A percentile compares a stretch with the other conserved stretches of the same genome.
Evolutionary conservation across 306 rosid genomes (phyloP).

Genomic region (Pueraria montana): DNA sequence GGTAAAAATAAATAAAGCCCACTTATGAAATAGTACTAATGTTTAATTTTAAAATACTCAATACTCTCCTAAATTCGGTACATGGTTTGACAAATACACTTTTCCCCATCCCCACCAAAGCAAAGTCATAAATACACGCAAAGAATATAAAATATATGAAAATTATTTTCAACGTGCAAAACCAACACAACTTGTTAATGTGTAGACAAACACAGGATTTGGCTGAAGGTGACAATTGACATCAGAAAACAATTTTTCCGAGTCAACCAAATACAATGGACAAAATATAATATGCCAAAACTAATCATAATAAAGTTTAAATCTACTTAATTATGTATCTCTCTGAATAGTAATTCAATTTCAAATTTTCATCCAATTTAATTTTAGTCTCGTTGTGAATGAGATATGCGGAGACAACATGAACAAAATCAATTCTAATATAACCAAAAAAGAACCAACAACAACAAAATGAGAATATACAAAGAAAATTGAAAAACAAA

Average conservation of each 20-base stretch:
- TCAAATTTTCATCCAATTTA: background rate
- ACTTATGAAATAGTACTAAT: no score
- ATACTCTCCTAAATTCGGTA: no score
- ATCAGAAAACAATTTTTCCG: background rate
- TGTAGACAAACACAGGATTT: background rate
- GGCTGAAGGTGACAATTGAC: background rate
- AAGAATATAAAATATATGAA: background rate
- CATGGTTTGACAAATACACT: background rate
- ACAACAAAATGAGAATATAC: background rate
- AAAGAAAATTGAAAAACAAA: background rate
- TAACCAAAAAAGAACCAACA: background rate
- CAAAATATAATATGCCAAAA: background rate
- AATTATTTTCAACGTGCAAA: background rate
- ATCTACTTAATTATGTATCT: no score
- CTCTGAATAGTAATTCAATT: background rate
- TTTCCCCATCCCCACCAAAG: background rate
- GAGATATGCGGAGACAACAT: background rate
- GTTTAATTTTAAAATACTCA: no score
- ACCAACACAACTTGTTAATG: background rate
- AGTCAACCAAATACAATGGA: background rate
- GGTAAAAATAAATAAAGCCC: no score
- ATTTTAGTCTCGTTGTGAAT: background rate
- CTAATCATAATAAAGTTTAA: background rate
- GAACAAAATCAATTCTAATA: background rate
- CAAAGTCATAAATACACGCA: constrained; percentile 20